Base-by-base conservation (phyloP, 2,329 filamentous ascomycete species). In the Boeremia lycopersici region DNA sequence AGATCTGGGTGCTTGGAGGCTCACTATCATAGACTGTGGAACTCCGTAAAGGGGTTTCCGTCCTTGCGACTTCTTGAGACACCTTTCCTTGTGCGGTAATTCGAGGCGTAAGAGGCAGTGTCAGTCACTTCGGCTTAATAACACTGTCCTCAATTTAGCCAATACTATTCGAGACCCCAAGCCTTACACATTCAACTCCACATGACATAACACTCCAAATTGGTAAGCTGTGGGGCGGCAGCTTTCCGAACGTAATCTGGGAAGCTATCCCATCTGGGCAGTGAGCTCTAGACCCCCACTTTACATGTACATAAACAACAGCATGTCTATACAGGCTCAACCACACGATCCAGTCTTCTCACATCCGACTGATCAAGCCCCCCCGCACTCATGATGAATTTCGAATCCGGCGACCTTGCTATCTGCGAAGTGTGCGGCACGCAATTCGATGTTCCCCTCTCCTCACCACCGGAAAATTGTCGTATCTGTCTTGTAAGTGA, bases 1-100 rank as follows among this genome's bases (percentile, higher is more conserved):
- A 98, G 76, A 82, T 98, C 63, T 96, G 91, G 91, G 83, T 93
- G 33, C 70, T 90, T 56, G 84, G 84, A 61, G 82, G 80, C 4
- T 84, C 88, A 23, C 68, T 88, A 54, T 43, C 46, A 17, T 55
- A 42, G 17, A 4, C 19, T 5, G 19, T 23, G 19, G 10, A 8
- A 5, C 19, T 4, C 29, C 34, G 41, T 10, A 41, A 31, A 30
- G 10, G 28, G 33, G 15, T 10, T 28, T 33, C 30, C 26, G 2
- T 10, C 29, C 12, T 11, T 13, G 41, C 23, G 28, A 34, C 4
- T 30, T 35, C 15, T 6, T 17, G 15, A 19, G 17, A 19, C 2
- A 12, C 15, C 36, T 35, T 30, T 19, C 44, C 26, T 23, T 2
- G 15, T 36, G 7, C 30, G n/a, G 44, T 12, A 53, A 8, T 34